phyloP scores from a whole-genome alignment of 768 basidiomycete genomes.

The Leccinum imitatum region DNA sequence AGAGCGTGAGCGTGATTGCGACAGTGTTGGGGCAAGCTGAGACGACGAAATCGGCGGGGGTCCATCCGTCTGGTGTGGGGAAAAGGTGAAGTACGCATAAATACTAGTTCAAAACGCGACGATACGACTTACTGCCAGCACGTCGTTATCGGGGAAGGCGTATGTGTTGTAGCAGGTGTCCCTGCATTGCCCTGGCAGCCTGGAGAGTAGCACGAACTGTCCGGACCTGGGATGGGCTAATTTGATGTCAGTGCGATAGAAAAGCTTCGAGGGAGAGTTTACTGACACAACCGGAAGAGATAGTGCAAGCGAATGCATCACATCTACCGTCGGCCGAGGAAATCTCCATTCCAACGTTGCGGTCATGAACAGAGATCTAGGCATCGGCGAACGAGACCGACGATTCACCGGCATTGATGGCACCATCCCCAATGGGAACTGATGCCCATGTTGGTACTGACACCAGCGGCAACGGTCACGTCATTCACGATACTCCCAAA shows the following conservation, averaged over 20 bases:
- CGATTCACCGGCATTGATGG: slow-evolving; percentile 28
- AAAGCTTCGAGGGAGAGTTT: background rate
- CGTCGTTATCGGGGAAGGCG: slow-evolving; percentile 26
- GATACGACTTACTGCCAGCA: slow-evolving; percentile 8
- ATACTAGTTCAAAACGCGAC: background rate
- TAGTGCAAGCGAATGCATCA: slow-evolving; percentile 32
- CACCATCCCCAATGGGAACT: slow-evolving; percentile 34
- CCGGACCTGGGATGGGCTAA: slow-evolving; percentile 30
- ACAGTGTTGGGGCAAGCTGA: slow-evolving; percentile 24
- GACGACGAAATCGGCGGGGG: slow-evolving; percentile 27
- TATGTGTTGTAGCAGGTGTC: slow-evolving; percentile 31
- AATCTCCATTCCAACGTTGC: slow-evolving; percentile 34
- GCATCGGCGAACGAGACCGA: background rate
- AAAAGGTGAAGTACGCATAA: background rate
- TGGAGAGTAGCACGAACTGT: slow-evolving; percentile 26
- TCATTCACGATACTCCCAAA: slow-evolving; percentile 30
- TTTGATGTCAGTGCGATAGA: background rate
- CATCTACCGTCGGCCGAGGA: slow-evolving; percentile 27
- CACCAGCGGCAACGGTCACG: slow-evolving; percentile 24
- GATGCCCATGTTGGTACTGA: slow-evolving; percentile 28
- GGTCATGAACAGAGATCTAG: slow-evolving; percentile 7
- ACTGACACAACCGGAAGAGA: slow-evolving; percentile 32
- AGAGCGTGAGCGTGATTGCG: slow-evolving; percentile 30
- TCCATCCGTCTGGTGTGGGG: slow-evolving; percentile 19
- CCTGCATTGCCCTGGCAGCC: slow-evolving; percentile 23